Base-by-base conservation (phyloP, 2,329 filamentous ascomycete species). In the Exutisphaerella laricina region DNA sequence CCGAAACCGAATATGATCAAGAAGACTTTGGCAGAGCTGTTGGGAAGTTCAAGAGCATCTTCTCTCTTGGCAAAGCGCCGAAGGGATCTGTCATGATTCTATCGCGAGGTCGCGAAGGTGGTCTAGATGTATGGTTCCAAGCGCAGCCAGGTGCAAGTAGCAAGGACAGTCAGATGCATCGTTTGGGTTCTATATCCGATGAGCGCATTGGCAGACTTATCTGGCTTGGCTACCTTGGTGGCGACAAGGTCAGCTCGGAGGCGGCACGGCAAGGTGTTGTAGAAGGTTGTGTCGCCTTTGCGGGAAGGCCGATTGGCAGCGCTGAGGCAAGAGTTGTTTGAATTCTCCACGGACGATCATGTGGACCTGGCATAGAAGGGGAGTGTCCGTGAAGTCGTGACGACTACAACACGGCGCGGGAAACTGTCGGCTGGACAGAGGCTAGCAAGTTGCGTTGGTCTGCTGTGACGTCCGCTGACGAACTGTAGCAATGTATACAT, bases 141-240 rank as follows among this genome's bases (percentile, higher is more conserved):
- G 71, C 62, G 4, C 58, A 63, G 41, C 71, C 72, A 26, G 66
- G 68, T 10, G 53, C 54, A 34, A 51, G 39, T 29, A 65, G 70
- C 28, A 61, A 46, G 26, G 49, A 54, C 16, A 49, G 48, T 21
- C 47, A 66, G 25, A 60, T 73, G 66, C 72, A 70, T 63, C 75
- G 64, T 62, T 63, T 97, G 54, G 92, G 92, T 1, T 70, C 73
- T 0, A 80, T 97, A 1, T 57, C 66, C 0, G 92, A 97, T 59
- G 85, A 92, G 69, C 73, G 90, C 41, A 72, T 98, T 9, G 84
- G 84, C 43, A 78, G 85, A 45, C 69, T 90, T 46, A 69, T 97
- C 16, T 97, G 90, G 90, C 68, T 96, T 61, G 84, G 89, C 54
- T 98, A 95, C 66, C 71, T 98, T 22, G 87, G 80, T 4, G 92